Conservation (phyloP, 768 basidiomycete genomes). For the Solioccasus polychromus region DNA sequence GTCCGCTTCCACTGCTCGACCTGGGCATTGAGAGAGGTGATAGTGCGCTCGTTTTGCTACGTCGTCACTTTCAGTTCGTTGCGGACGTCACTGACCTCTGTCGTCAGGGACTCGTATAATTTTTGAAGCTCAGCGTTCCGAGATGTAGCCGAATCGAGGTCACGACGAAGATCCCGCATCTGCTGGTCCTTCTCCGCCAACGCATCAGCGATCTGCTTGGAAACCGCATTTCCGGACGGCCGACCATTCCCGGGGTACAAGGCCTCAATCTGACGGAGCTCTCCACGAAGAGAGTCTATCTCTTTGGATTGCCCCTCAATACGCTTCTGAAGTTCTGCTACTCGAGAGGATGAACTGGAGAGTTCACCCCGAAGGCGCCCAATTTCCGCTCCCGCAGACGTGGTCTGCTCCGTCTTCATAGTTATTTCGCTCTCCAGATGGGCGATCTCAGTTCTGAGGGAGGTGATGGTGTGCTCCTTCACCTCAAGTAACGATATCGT, state of each 20-base stretch:
- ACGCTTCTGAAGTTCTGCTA: background rate
- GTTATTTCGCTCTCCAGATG: background rate
- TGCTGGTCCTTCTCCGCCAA: background rate
- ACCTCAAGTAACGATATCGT: conserved; percentile 1
- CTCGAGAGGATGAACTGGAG: background rate
- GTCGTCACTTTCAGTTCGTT: background rate
- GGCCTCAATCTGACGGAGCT: background rate
- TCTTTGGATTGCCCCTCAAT: background rate
- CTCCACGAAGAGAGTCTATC: background rate
- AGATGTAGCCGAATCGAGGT: background rate
- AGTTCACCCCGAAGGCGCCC: conserved; percentile 3
- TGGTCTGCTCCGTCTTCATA: background rate
- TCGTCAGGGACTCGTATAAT: background rate
- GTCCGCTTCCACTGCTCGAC: background rate
- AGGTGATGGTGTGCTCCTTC: conserved; percentile 1
- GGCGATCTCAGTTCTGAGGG: background rate
- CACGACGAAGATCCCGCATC: conserved; percentile 5
- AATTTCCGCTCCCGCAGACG: background rate
- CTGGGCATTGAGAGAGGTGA: background rate
- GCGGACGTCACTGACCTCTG: background rate
- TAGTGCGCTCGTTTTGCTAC: background rate
- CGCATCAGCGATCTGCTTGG: background rate
- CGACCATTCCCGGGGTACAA: background rate
- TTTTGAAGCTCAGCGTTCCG: conserved; percentile 2
- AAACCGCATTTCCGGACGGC: background rate